Conservation (phyloP, 2,329 filamentous ascomycete species). For the Akanthomyces dipterigenus region DNA sequence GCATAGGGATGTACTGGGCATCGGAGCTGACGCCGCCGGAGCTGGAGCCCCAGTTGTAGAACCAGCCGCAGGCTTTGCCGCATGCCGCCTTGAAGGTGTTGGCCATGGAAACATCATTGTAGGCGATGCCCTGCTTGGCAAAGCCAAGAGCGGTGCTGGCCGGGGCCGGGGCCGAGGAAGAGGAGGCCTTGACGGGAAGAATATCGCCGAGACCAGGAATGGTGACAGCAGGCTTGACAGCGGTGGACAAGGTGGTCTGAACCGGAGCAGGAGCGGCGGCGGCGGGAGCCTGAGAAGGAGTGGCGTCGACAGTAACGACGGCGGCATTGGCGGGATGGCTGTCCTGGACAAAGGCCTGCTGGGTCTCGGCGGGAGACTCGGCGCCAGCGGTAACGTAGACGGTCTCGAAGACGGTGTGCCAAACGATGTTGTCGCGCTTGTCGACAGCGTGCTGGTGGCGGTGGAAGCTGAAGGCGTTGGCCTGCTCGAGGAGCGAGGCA, state of each 20-base stretch:
- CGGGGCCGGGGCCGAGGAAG: slow-evolving; percentile 1
- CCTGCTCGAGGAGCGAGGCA: slow-evolving; percentile 37
- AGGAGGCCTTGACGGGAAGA: no score
- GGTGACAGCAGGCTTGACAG: slow-evolving; percentile 15
- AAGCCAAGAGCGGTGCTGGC: not conserved
- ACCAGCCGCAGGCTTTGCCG: slow-evolving; percentile 45
- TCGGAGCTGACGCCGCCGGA: slow-evolving; percentile 34
- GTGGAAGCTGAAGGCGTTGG: slow-evolving; percentile 35
- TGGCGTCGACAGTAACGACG: not conserved
- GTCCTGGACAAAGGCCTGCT: slow-evolving; percentile 9
- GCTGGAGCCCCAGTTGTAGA: slow-evolving; percentile 60
- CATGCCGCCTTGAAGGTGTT: slow-evolving; percentile 38
- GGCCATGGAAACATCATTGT: slow-evolving; percentile 53
- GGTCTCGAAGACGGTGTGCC: slow-evolving; percentile 26
- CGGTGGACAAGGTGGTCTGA: slow-evolving; percentile 19
- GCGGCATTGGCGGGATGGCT: slow-evolving; percentile 12
- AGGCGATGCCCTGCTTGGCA: slow-evolving; percentile 60
- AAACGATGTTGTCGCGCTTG: slow-evolving; percentile 27
- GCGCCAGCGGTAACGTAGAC: slow-evolving; percentile 34
- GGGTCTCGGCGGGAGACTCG: slow-evolving; percentile 23
- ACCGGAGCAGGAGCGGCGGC: slow-evolving; percentile 15
- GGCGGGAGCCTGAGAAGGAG: slow-evolving; percentile 4
- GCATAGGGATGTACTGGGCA: slow-evolving; percentile 59
- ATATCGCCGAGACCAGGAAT: no score
- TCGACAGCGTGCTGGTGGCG: slow-evolving; percentile 32